Conservation (phyloP, 371 early-diverging fungal genomes). For the Mucor plumbeus region DNA sequence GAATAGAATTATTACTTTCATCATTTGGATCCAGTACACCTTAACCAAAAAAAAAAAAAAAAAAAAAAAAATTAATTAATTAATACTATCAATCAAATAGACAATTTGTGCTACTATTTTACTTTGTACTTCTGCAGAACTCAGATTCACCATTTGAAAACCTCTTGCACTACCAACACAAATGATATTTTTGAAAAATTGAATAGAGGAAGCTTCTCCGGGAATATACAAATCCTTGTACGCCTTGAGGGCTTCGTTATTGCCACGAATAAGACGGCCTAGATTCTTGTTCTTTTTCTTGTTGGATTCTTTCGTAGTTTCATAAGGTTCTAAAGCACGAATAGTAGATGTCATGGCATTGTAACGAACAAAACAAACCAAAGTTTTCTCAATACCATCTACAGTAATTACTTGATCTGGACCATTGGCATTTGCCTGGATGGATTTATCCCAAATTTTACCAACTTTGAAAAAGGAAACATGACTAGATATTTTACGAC, state of each 20-base stretch:
- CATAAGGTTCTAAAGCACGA: conserved; percentile 79
- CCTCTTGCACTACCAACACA: conserved; percentile 94
- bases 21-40: conserved; percentile 57
- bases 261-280: conserved; percentile 55
- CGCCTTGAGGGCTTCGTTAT: conserved; percentile 61
- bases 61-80: conserved; percentile 1
- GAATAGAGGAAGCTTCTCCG: conserved; percentile 83
- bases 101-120: conserved; percentile 10
- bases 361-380: conserved; percentile 79
- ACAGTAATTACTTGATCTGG: conserved; percentile 22
- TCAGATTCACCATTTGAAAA: conserved; percentile 91
- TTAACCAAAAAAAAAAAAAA: conserved; percentile 12
- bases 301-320: conserved; percentile 50
- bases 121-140: conserved; percentile 73
- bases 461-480: conserved; percentile 93
- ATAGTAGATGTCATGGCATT: conserved; percentile 74
- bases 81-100: not conserved
- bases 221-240: conserved; percentile 94
- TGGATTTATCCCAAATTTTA: conserved; percentile 60
- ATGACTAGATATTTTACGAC: conserved; percentile 74
- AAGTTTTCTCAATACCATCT: conserved; percentile 54
- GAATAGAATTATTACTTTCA: conserved; percentile 36
- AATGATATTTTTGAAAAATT: conserved; percentile 84
- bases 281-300: conserved; percentile 54
- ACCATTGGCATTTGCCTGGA: conserved; percentile 46